These are phyloP conservation scores for Mycena sp. DNA, from an alignment of 1,284 basidiomycete genomes.

Conservation along the genomic window DNA sequence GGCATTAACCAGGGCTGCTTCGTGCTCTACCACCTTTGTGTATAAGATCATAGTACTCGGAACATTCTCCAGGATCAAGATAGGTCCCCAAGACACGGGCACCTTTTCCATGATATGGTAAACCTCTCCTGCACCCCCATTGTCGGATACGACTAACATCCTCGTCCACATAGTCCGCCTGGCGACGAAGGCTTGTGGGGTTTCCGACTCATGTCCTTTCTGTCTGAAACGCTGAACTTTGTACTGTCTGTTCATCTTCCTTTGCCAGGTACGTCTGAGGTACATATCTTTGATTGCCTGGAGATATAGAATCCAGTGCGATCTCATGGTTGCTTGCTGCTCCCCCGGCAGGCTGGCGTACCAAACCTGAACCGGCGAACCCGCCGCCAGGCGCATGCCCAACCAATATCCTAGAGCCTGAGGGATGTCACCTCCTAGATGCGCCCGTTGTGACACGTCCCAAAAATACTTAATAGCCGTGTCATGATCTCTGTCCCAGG, in stretches of 20 bases:
- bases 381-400: neutral
- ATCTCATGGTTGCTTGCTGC: neutral
- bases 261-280: slow-evolving; percentile 3
- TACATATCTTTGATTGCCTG: neutral
- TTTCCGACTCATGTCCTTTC: neutral
- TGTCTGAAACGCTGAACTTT: slow-evolving; percentile 7
- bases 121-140: neutral
- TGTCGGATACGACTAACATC: neutral
- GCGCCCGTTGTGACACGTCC: neutral
- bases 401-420: slow-evolving; percentile 13
- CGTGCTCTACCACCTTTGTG: neutral
- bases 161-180: neutral
- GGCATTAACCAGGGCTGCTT: neutral
- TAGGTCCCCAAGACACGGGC: too few relatives aligned
- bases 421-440: neutral
- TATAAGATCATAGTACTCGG: neutral
- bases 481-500: too few relatives aligned
- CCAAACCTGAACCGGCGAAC: neutral
- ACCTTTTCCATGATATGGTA: too few relatives aligned
- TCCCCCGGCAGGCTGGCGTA: neutral
- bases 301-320: too few relatives aligned
- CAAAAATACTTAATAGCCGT: too few relatives aligned
- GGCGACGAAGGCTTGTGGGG: neutral
- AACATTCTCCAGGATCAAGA: neutral
- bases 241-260: slow-evolving; percentile 14